A percentile compares a stretch with the other conserved stretches of the same genome.
These are phyloP conservation scores for Calonectria pauciramosa DNA, from an alignment of 2,329 filamentous ascomycete species.

Conservation along the genomic window DNA sequence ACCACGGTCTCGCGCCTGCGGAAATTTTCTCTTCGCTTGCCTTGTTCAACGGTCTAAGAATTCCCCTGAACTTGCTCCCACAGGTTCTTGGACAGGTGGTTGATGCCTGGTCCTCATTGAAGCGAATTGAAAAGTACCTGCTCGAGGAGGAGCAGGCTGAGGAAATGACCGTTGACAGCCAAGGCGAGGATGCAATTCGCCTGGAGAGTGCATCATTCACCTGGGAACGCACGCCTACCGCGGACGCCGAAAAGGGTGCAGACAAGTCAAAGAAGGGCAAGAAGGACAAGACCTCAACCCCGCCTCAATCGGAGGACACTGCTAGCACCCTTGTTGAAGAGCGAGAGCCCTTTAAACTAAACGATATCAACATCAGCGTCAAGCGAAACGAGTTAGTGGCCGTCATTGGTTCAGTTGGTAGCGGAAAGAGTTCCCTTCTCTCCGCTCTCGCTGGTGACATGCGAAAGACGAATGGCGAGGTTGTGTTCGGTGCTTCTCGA, in stretches of 20 bases:
- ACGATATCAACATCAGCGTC: slow-evolving; percentile 75
- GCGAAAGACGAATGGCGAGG: slow-evolving; percentile 82
- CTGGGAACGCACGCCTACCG: slow-evolving; percentile 80
- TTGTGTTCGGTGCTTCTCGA: slow-evolving; percentile 82
- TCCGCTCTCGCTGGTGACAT: slow-evolving; percentile 94
- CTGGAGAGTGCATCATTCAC: slow-evolving; percentile 84
- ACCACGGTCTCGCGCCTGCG: slow-evolving; percentile 79
- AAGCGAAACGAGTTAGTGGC: slow-evolving; percentile 83
- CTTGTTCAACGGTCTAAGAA: slow-evolving; percentile 90
- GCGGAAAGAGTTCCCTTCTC: slow-evolving; percentile 90
- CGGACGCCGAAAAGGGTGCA: slow-evolving; percentile 60
- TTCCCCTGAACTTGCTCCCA: slow-evolving; percentile 91
- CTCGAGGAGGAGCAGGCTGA: slow-evolving; percentile 88
- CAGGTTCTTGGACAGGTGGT: slow-evolving; percentile 90
- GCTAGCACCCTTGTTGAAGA: slow-evolving; percentile 70
- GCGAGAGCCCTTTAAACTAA: slow-evolving; percentile 79
- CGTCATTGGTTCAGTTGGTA: slow-evolving; percentile 90
- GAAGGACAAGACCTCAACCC: slow-evolving; percentile 38
- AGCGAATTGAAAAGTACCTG: slow-evolving; percentile 90
- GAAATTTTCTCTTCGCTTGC: slow-evolving; percentile 93
- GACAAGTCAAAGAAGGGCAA: slow-evolving; percentile 62
- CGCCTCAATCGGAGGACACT: slow-evolving; percentile 57
- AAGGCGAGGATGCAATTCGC: slow-evolving; percentile 78
- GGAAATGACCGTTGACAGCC: slow-evolving; percentile 68
- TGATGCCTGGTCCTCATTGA: slow-evolving; percentile 88